phyloP scores from a whole-genome alignment of 2,329 filamentous ascomycete species.

The Cladosporium phlei region DNA sequence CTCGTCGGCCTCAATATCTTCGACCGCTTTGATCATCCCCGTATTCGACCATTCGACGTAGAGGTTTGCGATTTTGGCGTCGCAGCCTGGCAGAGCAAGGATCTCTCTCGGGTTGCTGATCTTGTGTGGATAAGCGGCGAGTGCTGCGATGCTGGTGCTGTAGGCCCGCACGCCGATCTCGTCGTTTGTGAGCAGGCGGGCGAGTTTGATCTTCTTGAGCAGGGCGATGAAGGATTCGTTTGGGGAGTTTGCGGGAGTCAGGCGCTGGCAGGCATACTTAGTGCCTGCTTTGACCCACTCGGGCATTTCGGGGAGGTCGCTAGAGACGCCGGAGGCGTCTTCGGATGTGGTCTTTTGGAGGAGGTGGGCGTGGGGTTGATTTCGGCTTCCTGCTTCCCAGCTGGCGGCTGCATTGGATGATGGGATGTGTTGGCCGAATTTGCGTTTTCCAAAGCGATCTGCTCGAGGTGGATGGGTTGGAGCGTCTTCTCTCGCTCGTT shows the following conservation, averaged over 20 bases:
- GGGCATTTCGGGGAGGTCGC: slow-evolving; percentile 60
- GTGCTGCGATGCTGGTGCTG: slow-evolving; percentile 74
- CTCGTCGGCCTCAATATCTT: slow-evolving; percentile 59
- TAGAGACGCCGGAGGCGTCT: slow-evolving; percentile 53
- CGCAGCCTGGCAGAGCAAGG: slow-evolving; percentile 67
- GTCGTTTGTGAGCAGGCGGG: slow-evolving; percentile 67
- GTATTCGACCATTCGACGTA: slow-evolving; percentile 69
- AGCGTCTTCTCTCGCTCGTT: slow-evolving; percentile 47
- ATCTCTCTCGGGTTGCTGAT: slow-evolving; percentile 45
- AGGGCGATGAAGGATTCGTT: slow-evolving; percentile 72
- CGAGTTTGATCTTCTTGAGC: slow-evolving; percentile 68
- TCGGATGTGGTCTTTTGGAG: slow-evolving; percentile 72
- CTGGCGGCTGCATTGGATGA: slow-evolving; percentile 22
- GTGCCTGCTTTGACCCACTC: slow-evolving; percentile 61
- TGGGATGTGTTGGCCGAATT: slow-evolving; percentile 18
- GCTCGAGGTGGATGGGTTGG: slow-evolving; percentile 9
- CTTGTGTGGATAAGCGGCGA: slow-evolving; percentile 72
- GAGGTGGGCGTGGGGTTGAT: slow-evolving; percentile 42
- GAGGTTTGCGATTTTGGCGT: slow-evolving; percentile 70
- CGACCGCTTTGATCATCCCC: slow-evolving; percentile 56
- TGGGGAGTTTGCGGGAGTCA: slow-evolving; percentile 63
- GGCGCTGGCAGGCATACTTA: slow-evolving; percentile 75
- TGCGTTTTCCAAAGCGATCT: slow-evolving; percentile 26
- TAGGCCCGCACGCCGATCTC: slow-evolving; percentile 80
- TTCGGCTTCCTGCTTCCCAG: slow-evolving; percentile 28